Evolutionary conservation across 805 yeast species (phyloP).

Genomic region (Lipomyces spencermartinsiae): DNA sequence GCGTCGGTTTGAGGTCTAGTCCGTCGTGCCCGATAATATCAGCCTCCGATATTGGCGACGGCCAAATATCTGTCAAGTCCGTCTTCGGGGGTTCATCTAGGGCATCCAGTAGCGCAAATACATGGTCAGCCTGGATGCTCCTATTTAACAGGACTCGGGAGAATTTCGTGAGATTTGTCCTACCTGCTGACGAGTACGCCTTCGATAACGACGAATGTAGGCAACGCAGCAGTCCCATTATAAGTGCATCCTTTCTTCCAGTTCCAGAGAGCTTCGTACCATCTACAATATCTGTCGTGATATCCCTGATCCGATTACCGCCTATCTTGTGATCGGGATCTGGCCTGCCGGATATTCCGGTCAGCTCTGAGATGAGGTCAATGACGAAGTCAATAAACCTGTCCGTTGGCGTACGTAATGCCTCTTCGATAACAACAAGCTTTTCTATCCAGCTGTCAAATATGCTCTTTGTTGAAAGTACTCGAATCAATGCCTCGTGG

Average conservation of each 20-base stretch:
- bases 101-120: constrained; percentile 14
- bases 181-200: constrained; percentile 14
- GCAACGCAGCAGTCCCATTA: constrained; percentile 14
- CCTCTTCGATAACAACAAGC: constrained; percentile 26
- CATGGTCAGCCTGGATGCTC: constrained; percentile 10
- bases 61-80: constrained; percentile 25
- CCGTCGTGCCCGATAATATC: background rate
- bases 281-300: constrained; percentile 22
- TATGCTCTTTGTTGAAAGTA: background rate
- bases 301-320: constrained; percentile 7
- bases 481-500: constrained; percentile 24
- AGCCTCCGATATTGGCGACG: background rate
- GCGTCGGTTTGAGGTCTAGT: background rate
- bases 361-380: constrained; percentile 11
- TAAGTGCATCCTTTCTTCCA: constrained; percentile 18
- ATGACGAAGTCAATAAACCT: constrained; percentile 18
- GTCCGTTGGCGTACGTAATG: constrained; percentile 31
- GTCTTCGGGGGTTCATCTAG: constrained; percentile 22
- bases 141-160: constrained; percentile 17
- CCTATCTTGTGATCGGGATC: background rate
- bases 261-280: constrained; percentile 19
- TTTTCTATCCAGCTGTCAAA: constrained; percentile 25
- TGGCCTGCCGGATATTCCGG: constrained; percentile 4
- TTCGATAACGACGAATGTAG: constrained; percentile 15
- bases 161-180: constrained; percentile 11